Base-by-base conservation (phyloP, 768 basidiomycete species). In the Tephrocybe sp. region DNA sequence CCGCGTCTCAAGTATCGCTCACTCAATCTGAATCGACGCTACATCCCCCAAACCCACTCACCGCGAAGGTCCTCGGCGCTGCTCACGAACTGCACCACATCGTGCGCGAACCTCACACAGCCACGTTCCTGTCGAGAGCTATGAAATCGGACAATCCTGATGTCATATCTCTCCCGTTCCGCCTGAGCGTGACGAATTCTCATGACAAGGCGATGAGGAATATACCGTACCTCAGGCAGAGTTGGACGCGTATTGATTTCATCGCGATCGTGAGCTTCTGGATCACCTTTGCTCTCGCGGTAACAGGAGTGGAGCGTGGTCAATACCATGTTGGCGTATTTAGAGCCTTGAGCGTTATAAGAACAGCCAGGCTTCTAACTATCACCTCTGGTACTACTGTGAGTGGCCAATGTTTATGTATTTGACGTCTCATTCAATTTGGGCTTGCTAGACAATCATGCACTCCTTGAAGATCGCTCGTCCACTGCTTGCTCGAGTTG, bases 321-420 rank as follows among this genome's bases (percentile, higher is more conserved):
- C 56, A 64, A 3, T 65, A 82, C 46, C 94, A 96, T 66, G 77
- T 97, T 51, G 95, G 89, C 16, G 66, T 94, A 30, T 98, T 98
- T 62, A 79, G 94, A 38, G 94, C 94, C 0, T 66, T 98, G 65
- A 90, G 89, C 56, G 90, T 94, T 23, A 72, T 98, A 14, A 75
- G 96, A 56, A 87, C 84, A 2, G 84, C 89, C 1, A 77, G 96
- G 55, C 68, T 98, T 38, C 71, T 98, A 38, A 80, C 92, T 4
- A 82, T 98, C 51, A 96, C 95, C 1, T 84, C 83, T 55, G 96
- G 96, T 68, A 98, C 96, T 17, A 88, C 92, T 16, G 91, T 92
- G 59, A 64, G 87, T 72, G 13, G 22, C 44, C 7, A 45, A 32
- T 31, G 39, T 39, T 17, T 17, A 14, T 46, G 13, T 32, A 32